A percentile compares a stretch with the other conserved stretches of the same genome.
Evolutionary conservation across 441 rosid species (phyloP).

Genomic region (Populus hybrid): DNA sequence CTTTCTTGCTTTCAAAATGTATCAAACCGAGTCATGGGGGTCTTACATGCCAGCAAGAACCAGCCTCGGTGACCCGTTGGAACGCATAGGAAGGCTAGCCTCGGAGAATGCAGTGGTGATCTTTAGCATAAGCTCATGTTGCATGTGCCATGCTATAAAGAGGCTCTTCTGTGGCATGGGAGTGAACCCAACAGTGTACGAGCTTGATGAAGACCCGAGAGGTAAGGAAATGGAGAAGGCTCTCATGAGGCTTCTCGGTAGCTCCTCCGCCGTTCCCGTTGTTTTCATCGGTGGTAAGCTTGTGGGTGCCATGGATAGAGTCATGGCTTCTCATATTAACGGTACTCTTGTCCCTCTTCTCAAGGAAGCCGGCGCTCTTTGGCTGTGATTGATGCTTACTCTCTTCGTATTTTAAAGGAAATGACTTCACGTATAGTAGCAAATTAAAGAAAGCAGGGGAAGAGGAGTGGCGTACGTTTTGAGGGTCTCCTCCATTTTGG

Average conservation of each 20-base stretch:
- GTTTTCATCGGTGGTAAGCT: slow-evolving; percentile 67
- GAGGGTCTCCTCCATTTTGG: slow-evolving; percentile 25
- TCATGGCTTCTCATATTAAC: slow-evolving; percentile 62
- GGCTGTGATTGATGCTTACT: slow-evolving; percentile 38
- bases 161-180: slow-evolving; percentile 60
- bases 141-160: slow-evolving; percentile 71
- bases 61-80: slow-evolving; percentile 29
- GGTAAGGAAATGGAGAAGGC: slow-evolving; percentile 51
- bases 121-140: slow-evolving; percentile 54
- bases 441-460: slow-evolving; percentile 29
- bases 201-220: slow-evolving; percentile 51
- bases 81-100: slow-evolving; percentile 38
- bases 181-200: slow-evolving; percentile 53
- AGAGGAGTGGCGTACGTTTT: slow-evolving; percentile 27
- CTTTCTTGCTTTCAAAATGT: slow-evolving; percentile 27
- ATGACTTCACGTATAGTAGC: background rate
- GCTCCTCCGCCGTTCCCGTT: slow-evolving; percentile 38
- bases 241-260: slow-evolving; percentile 37
- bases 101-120: slow-evolving; percentile 58
- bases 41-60: slow-evolving; percentile 15
- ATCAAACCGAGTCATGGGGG: slow-evolving; percentile 36
- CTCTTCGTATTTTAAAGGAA: background rate
- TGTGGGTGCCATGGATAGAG: slow-evolving; percentile 61
- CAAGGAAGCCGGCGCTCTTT: slow-evolving; percentile 70
- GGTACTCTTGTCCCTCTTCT: slow-evolving; percentile 64